These are phyloP conservation scores for Stentor roeselii DNA, from an alignment of 73 alveolate genomes.

Conservation along the genomic window DNA sequence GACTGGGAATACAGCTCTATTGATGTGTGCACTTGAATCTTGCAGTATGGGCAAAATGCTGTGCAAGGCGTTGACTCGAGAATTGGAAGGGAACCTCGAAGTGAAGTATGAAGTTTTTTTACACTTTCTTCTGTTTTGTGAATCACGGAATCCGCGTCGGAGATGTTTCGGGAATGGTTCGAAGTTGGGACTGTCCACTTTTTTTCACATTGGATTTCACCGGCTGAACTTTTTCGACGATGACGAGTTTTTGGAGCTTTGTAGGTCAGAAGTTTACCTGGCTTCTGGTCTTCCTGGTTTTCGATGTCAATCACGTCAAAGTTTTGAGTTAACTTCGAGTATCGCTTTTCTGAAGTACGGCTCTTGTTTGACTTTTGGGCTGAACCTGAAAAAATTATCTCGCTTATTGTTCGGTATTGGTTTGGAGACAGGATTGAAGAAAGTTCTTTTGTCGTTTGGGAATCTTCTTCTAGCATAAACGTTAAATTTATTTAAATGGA, in stretches of 20 bases:
- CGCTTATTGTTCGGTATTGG: conserved; percentile 22
- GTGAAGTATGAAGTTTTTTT: neutral
- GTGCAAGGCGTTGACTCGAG: conserved; percentile 1
- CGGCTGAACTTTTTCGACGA: neutral
- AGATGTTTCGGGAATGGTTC: neutral
- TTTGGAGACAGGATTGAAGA: neutral
- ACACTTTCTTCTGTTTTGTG: neutral
- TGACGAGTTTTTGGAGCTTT: neutral
- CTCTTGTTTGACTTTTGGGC: neutral
- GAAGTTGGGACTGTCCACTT: neutral
- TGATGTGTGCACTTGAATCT: neutral
- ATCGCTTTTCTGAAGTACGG: conserved; percentile 9
- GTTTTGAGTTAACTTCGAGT: neutral
- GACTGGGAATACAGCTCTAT: neutral
- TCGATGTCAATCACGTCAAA: conserved; percentile 15
- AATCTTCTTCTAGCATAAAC: neutral
- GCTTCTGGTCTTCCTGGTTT: neutral
- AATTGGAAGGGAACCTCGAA: neutral
- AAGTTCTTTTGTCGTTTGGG: neutral
- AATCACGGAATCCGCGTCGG: conserved; percentile 21
- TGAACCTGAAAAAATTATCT: neutral
- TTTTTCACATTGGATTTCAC: neutral
- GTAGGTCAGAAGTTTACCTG: conserved; percentile 4
- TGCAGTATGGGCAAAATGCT: conserved; percentile 11
- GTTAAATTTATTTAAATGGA: neutral